These are phyloP conservation scores for Magnolia changhungtana DNA, from an alignment of 164 flowering plant species.

Conservation along the genomic window DNA sequence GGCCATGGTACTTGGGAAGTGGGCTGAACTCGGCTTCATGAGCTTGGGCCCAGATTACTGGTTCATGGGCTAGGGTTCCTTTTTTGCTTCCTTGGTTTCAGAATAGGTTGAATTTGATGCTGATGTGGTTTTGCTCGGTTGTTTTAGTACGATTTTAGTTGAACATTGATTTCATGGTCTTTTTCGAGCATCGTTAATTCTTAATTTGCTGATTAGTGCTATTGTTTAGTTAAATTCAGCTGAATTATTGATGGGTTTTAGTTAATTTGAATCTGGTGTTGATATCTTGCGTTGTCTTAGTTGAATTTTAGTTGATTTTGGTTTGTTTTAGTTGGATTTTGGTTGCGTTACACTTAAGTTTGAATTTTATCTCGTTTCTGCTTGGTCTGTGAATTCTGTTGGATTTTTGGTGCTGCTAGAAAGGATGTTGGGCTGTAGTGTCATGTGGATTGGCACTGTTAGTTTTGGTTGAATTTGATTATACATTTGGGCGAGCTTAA, in stretches of 20 bases:
- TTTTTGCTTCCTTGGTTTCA: not conserved
- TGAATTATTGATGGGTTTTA: not conserved
- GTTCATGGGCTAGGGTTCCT: not conserved
- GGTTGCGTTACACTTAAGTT: not conserved
- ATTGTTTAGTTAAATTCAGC: not conserved
- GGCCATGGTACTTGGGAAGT: too few relatives aligned
- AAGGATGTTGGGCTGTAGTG: too few relatives aligned
- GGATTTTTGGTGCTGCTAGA: too few relatives aligned
- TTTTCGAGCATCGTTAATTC: not conserved
- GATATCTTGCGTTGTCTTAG: not conserved
- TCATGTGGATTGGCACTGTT: too few relatives aligned
- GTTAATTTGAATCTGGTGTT: too few relatives aligned
- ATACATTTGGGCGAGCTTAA: too few relatives aligned
- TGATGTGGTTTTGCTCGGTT: not conserved
- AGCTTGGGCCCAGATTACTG: not conserved
- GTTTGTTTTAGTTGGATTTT: not conserved
- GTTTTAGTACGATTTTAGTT: not conserved
- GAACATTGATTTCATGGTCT: not conserved
- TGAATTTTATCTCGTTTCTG: not conserved
- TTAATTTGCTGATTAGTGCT: not conserved
- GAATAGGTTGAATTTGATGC: not conserved
- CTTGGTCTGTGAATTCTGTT: not conserved
- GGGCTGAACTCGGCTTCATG: too few relatives aligned
- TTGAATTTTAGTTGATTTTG: not conserved
- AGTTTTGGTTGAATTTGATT: too few relatives aligned